phyloP scores from a whole-genome alignment of 2,329 filamentous ascomycete species.

The Cladosporium cucumerinum region DNA sequence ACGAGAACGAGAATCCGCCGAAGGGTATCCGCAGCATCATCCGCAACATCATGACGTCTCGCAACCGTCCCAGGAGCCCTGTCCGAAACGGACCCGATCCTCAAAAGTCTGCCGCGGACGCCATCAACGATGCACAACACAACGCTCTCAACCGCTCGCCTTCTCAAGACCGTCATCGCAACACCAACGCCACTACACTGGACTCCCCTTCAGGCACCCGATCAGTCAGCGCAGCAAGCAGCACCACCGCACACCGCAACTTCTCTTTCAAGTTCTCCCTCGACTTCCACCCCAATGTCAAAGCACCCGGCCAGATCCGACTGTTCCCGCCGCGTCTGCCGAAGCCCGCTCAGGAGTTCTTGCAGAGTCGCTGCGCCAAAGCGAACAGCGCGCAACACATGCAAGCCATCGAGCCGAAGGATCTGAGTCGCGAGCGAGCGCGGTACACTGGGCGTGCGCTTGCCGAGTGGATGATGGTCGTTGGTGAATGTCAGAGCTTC shows the following conservation, averaged over 20 bases:
- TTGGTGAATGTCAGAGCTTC: conserved; percentile 77
- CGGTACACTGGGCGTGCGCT: conserved; percentile 69
- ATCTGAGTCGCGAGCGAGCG: conserved; percentile 40
- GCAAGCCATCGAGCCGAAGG: conserved; percentile 35
- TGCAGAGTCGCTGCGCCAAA: conserved; percentile 43
- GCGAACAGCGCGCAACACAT: conserved; percentile 20
- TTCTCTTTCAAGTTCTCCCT: conserved; percentile 74
- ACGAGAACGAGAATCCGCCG: conserved; percentile 5
- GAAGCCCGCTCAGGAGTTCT: conserved; percentile 62
- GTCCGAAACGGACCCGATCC: conserved; percentile 5
- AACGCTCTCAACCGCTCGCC: conserved; percentile 13
- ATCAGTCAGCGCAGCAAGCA: background rate
- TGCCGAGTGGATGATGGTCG: conserved; percentile 73
- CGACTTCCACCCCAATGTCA: conserved; percentile 59
- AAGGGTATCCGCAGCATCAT: conserved; percentile 35
- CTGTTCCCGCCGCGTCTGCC: conserved; percentile 68
- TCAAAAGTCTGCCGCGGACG: background rate
- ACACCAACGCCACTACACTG: conserved; percentile 9
- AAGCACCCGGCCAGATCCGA: conserved; percentile 58
- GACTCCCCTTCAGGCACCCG: background rate
- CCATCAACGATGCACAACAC: conserved; percentile 13
- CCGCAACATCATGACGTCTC: conserved; percentile 34
- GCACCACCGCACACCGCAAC: conserved; percentile 42
- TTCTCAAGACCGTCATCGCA: conserved; percentile 13
- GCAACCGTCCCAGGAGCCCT: conserved; percentile 20